These are phyloP conservation scores for Pseudonitzschia multiseries DNA, from an alignment of 108 stramenopile species.

Conservation along the genomic window DNA sequence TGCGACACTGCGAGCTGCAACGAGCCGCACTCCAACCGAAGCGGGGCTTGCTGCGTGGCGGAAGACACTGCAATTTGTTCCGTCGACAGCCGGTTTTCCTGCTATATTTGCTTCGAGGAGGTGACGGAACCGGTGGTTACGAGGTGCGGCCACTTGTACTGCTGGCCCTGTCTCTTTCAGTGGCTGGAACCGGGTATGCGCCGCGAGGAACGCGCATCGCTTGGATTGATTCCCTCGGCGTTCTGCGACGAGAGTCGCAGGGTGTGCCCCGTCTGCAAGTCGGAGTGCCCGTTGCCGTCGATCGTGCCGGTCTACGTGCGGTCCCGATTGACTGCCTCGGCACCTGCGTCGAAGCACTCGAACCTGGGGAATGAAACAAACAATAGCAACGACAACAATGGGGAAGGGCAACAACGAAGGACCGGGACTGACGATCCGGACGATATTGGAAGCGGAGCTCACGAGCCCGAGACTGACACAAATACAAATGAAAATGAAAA, in stretches of 20 bases:
- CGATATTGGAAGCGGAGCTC: background rate
- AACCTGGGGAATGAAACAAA: background rate
- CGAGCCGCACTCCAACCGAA: too few relatives aligned
- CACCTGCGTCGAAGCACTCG: background rate
- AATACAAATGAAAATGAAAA: background rate
- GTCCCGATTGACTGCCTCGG: background rate
- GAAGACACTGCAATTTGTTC: background rate
- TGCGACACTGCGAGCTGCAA: too few relatives aligned
- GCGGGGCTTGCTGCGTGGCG: background rate
- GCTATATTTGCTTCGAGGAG: conserved; percentile 87
- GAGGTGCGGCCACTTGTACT: conserved; percentile 88
- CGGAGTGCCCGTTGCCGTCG: conserved; percentile 61
- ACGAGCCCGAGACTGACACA: background rate
- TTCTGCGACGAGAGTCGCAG: conserved; percentile 36
- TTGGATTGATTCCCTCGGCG: conserved; percentile 20
- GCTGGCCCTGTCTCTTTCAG: conserved; percentile 87
- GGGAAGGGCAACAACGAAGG: background rate
- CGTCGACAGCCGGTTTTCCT: conserved; percentile 63
- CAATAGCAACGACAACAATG: background rate
- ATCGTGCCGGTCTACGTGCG: conserved; percentile 84
- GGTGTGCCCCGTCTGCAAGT: conserved; percentile 84
- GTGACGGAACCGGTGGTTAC: conserved; percentile 86
- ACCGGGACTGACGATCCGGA: background rate
- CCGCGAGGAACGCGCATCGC: conserved; percentile 44
- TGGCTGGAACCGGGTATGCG: conserved; percentile 72